phyloP scores from a whole-genome alignment of 228 moss, liverwort and hornwort species.

The Sphagnum magellanicum region DNA sequence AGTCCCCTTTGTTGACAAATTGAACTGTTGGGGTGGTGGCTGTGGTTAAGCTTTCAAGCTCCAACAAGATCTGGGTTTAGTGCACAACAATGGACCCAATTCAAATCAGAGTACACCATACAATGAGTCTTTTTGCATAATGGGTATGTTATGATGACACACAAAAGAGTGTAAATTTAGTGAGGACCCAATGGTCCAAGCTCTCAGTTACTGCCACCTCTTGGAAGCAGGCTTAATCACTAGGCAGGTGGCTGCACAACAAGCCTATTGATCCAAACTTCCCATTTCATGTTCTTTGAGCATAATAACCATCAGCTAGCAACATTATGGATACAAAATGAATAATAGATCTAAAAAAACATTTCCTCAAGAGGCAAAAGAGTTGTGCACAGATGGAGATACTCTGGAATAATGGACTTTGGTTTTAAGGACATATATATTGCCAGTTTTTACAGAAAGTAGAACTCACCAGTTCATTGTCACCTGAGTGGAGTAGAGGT shows the following conservation, averaged over 20 bases:
- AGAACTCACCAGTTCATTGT: slow-evolving; percentile 50
- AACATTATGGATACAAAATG: not conserved
- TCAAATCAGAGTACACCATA: not conserved
- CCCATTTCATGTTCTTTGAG: not conserved
- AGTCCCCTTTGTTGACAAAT: slow-evolving; percentile 21
- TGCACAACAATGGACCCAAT: slow-evolving; percentile 1
- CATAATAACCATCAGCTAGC: not conserved
- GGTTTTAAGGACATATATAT: not conserved
- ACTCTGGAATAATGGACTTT: not conserved
- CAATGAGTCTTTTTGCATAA: not conserved
- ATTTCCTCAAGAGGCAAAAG: not conserved
- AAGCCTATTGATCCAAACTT: not conserved
- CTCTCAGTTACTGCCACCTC: too few relatives aligned
- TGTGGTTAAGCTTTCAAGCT: slow-evolving; percentile 45
- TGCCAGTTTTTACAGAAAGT: not conserved
- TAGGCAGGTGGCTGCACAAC: not conserved
- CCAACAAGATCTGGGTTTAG: slow-evolving; percentile 51
- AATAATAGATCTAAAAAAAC: not conserved
- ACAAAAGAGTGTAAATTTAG: not conserved
- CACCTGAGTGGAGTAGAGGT: slow-evolving; percentile 36
- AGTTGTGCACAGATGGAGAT: not conserved
- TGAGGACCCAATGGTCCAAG: not conserved
- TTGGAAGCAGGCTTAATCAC: not conserved
- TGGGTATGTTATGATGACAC: not conserved
- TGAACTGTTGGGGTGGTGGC: slow-evolving; percentile 12